Evolutionary conservation across 2,329 filamentous ascomycete genomes (phyloP).

Genomic region (Verticillium alfalfae): DNA sequence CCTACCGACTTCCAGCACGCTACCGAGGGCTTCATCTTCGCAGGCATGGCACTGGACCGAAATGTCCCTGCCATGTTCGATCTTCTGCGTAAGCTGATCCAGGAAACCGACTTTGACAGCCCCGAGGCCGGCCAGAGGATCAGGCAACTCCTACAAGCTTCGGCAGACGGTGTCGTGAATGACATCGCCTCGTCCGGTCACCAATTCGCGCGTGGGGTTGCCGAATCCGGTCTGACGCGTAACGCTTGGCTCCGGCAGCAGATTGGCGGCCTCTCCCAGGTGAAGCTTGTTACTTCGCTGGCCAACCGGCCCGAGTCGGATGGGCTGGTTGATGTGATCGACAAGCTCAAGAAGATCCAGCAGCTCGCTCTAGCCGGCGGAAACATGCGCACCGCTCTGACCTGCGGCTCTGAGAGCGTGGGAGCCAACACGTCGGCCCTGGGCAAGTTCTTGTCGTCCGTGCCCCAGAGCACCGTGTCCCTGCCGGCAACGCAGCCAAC

Average conservation of each 20-base stretch:
- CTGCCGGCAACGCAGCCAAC: constrained; percentile 27
- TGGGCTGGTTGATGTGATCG: constrained; percentile 67
- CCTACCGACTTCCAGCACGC: constrained; percentile 66
- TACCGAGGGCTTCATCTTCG: constrained; percentile 77
- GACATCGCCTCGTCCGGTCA: constrained; percentile 89
- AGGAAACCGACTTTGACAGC: constrained; percentile 86
- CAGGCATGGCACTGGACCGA: constrained; percentile 81
- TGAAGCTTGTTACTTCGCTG: constrained; percentile 76
- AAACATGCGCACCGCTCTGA: constrained; percentile 73
- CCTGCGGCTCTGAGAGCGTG: constrained; percentile 73
- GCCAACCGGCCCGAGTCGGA: constrained; percentile 67
- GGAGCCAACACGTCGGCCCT: constrained; percentile 66
- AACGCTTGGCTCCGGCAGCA: constrained; percentile 73
- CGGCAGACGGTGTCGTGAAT: constrained; percentile 85
- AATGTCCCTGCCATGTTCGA: constrained; percentile 91
- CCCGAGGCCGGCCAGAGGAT: constrained; percentile 77
- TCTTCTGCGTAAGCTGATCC: constrained; percentile 70
- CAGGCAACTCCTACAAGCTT: constrained; percentile 77
- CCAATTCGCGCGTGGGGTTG: constrained; percentile 75
- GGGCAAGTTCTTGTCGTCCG: constrained; percentile 59
- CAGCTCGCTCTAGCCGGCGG: constrained; percentile 65
- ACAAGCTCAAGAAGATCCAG: constrained; percentile 82
- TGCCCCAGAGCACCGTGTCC: constrained; percentile 37
- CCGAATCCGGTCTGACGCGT: constrained; percentile 71
- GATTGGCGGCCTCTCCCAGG: constrained; percentile 83